Conservation (phyloP, 768 basidiomycete genomes). For the Infundibulicybe gibba region DNA sequence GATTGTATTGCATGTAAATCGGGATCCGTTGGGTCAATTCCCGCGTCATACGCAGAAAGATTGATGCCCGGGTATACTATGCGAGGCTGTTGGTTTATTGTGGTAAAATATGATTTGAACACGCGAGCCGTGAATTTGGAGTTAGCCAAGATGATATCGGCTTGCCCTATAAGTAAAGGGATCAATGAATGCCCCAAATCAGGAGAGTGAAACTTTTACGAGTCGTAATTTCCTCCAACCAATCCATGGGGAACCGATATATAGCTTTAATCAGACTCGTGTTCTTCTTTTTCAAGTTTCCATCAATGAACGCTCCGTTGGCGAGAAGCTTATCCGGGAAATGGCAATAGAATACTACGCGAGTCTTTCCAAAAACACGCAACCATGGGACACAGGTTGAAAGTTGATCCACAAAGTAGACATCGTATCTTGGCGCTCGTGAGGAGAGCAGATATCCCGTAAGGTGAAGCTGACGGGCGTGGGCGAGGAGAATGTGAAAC, state of each 20-base stretch:
- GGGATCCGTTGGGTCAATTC: slow-evolving; percentile 37
- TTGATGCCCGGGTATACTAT: slow-evolving; percentile 99
- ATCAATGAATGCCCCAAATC: background rate
- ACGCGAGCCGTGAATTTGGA: slow-evolving; percentile 87
- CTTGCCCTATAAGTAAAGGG: slow-evolving; percentile 54
- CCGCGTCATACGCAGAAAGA: slow-evolving; percentile 59
- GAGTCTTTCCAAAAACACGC: background rate
- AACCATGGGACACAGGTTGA: background rate
- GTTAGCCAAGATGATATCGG: slow-evolving; percentile 89
- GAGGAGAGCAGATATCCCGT: background rate
- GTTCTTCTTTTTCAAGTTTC: background rate
- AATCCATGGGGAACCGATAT: background rate
- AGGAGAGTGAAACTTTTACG: slow-evolving; percentile 40
- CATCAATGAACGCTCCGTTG: background rate
- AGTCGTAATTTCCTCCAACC: slow-evolving; percentile 83
- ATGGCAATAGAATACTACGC: background rate
- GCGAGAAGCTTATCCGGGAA: background rate
- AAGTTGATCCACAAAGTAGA: background rate
- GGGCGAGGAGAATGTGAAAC: background rate
- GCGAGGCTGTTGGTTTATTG: slow-evolving; percentile 54
- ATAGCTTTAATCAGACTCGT: background rate
- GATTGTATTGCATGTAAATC: slow-evolving; percentile 55
- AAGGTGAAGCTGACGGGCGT: background rate
- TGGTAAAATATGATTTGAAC: slow-evolving; percentile 71
- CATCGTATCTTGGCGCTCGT: background rate